phyloP scores from a whole-genome alignment of 1,139 yeast species.

The Geotrichum klebahnii region DNA sequence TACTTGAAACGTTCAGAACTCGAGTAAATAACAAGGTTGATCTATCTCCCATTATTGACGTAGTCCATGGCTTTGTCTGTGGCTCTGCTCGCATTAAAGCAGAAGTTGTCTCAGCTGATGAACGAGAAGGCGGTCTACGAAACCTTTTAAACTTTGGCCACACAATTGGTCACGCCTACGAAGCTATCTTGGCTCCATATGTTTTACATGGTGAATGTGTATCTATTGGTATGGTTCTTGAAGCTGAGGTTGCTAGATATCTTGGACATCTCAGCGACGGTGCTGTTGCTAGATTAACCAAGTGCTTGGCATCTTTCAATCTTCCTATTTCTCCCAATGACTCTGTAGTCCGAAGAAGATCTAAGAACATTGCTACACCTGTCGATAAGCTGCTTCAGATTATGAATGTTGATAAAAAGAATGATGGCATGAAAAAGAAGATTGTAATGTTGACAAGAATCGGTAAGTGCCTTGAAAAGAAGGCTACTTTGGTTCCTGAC shows the following conservation, averaged over 20 bases:
- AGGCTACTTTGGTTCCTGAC: constrained; percentile 81
- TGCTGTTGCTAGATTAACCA: constrained; percentile 84
- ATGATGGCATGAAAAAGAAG: constrained; percentile 86
- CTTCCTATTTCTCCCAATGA: constrained; percentile 79
- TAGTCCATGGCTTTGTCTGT: constrained; percentile 70
- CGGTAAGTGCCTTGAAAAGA: constrained; percentile 83
- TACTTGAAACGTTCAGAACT: constrained; percentile 15
- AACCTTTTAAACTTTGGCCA: constrained; percentile 94
- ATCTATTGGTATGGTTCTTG: constrained; percentile 87
- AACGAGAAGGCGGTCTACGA: constrained; percentile 91
- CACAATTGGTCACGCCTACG: constrained; percentile 96
- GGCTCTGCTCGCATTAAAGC: constrained; percentile 92
- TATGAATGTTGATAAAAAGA: constrained; percentile 95
- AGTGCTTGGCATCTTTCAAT: constrained; percentile 79
- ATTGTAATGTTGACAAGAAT: constrained; percentile 78
- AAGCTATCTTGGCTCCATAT: constrained; percentile 92
- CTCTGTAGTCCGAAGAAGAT: constrained; percentile 63
- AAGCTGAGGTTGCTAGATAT: constrained; percentile 90
- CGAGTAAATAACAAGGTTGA: constrained; percentile 44
- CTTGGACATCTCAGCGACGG: constrained; percentile 85
- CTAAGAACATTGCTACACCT: constrained; percentile 64
- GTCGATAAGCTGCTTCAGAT: constrained; percentile 67
- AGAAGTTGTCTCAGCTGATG: constrained; percentile 88
- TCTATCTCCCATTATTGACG: constrained; percentile 62
- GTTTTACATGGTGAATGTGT: constrained; percentile 98